Evolutionary conservation across 2,329 filamentous ascomycete species (phyloP), one percentile per base, ranked within the genome.

Genomic region (Lasiodiplodia hormozganensis): DNA sequence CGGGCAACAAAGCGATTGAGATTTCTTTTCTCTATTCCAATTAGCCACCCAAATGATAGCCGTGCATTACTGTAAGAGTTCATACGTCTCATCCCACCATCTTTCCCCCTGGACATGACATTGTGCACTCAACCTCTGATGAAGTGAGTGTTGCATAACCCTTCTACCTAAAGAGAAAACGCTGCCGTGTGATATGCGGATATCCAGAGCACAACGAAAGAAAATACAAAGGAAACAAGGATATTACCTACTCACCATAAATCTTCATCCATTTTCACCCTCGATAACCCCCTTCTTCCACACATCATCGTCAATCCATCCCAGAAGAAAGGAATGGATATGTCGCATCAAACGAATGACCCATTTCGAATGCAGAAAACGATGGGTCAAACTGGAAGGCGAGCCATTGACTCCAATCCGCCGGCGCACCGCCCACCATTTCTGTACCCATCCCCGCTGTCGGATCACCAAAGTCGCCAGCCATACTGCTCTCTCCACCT

Each of bases 351-450:
- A 67, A 47, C 14, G 58, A n/a, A 31, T 58, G 60, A 0, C 54
- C 54, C 31, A 58, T 60, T 31, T 67, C 65, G 21, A 67, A 67
- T 10, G 54, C 65, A 21, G 65, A 52, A 34, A 67, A 52, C 2
- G 40, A 58, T 2, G 65, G 65, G 16, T 67, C 65, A 3, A 67
- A 51, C 28, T 67, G 65, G n/a, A 67, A 67, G 3, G 65, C 65
- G 31, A 67, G 23, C 65, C 65, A 67, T 11, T 60, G 53, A 8
- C 65, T 67, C 65, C 65, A 67, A 25, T 67, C 65, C 34, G 60
- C 31, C 21, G 60, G 60, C 8, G 25, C 47, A 5, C 60, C 60
- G 11, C 43, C 43, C 11, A 52, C 12, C 23, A 23, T 36, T 0
- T 64, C 60, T 31, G 60, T 25, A 25, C 52, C 60, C 60, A 64